A percentile compares a stretch with the other conserved stretches of the same genome.
Evolutionary conservation across 78 protist genomes (phyloP).

Genomic region (Protostelium mycophagum): DNA sequence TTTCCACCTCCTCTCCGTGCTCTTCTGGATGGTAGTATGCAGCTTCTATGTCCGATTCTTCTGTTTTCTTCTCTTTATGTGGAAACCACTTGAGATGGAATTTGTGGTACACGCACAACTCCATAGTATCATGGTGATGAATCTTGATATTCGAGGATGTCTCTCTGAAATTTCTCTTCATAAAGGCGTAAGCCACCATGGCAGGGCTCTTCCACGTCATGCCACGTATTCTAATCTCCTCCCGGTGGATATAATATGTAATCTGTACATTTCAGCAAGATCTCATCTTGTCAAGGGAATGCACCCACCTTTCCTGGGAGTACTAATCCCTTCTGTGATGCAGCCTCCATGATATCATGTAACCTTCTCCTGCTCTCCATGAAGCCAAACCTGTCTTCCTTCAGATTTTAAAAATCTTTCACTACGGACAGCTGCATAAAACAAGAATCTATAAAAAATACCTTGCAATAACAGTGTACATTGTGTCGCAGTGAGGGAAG

Average conservation of each 20-base stretch:
- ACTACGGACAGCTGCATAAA: no score
- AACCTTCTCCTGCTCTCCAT: not conserved
- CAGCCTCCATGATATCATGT: not conserved
- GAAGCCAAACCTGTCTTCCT: not conserved
- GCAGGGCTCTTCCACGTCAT: not conserved
- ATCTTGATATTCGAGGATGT: not conserved
- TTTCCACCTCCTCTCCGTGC: not conserved
- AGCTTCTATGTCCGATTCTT: no score
- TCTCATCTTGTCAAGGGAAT: not conserved
- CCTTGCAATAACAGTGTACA: not conserved
- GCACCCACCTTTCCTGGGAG: not conserved
- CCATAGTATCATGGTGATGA: not conserved
- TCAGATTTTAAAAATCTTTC: no score
- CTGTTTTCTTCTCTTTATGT: not conserved
- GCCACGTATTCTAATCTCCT: not conserved
- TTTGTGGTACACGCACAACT: not conserved
- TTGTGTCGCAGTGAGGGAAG: not conserved
- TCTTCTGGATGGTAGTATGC: not conserved
- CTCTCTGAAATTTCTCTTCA: not conserved
- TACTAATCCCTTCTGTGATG: not conserved
- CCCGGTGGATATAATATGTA: not conserved
- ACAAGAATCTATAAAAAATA: no score
- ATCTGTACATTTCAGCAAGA: not conserved
- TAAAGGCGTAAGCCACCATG: not conserved
- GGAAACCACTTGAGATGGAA: not conserved